These are phyloP conservation scores for Ceratocystis alfenasii DNA, from an alignment of 2,329 filamentous ascomycete species.

Conservation along the genomic window DNA sequence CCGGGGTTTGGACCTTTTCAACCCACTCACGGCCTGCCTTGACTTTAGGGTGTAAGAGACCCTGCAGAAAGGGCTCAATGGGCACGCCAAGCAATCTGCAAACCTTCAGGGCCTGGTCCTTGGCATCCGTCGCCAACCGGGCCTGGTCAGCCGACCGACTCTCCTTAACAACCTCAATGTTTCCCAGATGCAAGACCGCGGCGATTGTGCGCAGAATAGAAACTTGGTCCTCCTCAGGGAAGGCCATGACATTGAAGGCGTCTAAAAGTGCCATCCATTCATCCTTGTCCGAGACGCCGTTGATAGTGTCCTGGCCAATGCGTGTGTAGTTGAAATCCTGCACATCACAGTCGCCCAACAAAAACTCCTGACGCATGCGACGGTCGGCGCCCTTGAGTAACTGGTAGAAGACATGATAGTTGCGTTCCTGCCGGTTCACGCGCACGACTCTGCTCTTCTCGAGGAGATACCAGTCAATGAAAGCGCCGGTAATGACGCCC, in stretches of 20 bases:
- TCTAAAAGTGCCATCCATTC: conserved; percentile 88
- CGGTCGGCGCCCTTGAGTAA: conserved; percentile 71
- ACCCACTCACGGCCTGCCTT: conserved; percentile 97
- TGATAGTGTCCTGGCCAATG: conserved; percentile 82
- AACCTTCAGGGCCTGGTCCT: conserved; percentile 62
- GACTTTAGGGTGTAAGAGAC: conserved; percentile 80
- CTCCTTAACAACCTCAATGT: conserved; percentile 80
- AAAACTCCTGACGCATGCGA: conserved; percentile 60
- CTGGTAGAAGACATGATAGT: conserved; percentile 97
- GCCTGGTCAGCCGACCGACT: conserved; percentile 87
- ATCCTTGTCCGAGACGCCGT: conserved; percentile 75
- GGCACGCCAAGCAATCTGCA: conserved; percentile 77
- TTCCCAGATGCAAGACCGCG: conserved; percentile 84
- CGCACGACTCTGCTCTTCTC: conserved; percentile 97
- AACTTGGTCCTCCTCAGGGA: conserved; percentile 70
- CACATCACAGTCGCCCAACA: conserved; percentile 62
- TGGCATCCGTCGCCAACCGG: conserved; percentile 61
- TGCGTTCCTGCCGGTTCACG: conserved; percentile 76
- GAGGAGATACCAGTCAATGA: conserved; percentile 95
- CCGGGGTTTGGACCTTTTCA: conserved; percentile 93
- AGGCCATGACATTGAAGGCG: conserved; percentile 89
- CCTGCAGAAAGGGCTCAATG: conserved; percentile 73
- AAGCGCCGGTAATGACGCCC: conserved; percentile 87
- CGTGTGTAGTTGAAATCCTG: conserved; percentile 87
- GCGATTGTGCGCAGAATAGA: conserved; percentile 79